Evolutionary conservation across 345 rosid genomes (phyloP).

Genomic region (Limnanthes douglasii): DNA sequence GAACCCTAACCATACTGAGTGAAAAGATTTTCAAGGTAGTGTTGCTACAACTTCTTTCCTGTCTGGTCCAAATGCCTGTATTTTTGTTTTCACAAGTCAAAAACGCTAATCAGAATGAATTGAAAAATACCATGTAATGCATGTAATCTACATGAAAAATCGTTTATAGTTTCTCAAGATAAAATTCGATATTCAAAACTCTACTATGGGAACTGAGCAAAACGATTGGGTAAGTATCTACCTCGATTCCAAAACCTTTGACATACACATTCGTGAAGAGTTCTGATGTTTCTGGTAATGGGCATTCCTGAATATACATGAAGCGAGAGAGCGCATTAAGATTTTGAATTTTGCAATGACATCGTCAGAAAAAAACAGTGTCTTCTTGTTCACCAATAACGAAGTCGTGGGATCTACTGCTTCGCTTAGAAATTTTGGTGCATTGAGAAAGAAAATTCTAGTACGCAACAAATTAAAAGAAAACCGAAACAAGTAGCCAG

Average conservation of each 20-base stretch:
- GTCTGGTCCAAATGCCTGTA: constrained; percentile 78
- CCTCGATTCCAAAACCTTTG: constrained; percentile 76
- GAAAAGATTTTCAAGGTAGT: constrained; percentile 69
- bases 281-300: constrained; percentile 86
- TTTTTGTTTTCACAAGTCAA: constrained; percentile 8
- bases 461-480: too few species aligned
- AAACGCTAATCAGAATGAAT: constrained; percentile 1
- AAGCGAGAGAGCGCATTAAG: constrained; percentile 1
- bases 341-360: too few species aligned
- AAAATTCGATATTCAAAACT: not conserved
- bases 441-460: too few species aligned
- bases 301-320: constrained; percentile 54
- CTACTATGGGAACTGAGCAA: not conserved
- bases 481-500: too few species aligned
- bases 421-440: too few species aligned
- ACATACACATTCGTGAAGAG: constrained; percentile 69
- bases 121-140: not conserved
- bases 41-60: constrained; percentile 67
- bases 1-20: too few species aligned
- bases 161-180: not conserved
- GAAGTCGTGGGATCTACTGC: too few species aligned
- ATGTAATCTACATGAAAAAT: not conserved
- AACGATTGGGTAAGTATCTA: constrained; percentile 12
- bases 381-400: too few species aligned
- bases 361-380: not conserved